Evolutionary conservation across 768 basidiomycete genomes (phyloP), one percentile per base, ranked within the genome.

Genomic region (Porpolomopsis calyptriformis): DNA sequence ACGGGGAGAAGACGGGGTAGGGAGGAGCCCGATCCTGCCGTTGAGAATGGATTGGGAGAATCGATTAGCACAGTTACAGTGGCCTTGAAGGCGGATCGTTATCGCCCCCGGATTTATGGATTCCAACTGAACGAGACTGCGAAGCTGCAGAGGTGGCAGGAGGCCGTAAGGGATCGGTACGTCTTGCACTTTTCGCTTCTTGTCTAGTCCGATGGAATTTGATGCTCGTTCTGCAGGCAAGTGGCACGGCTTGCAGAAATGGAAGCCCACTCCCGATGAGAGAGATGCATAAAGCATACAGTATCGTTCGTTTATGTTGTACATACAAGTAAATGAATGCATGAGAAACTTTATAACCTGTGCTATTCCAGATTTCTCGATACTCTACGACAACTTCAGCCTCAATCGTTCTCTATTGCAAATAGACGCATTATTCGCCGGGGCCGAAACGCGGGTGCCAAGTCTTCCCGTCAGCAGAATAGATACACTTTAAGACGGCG

Each of bases 41-140:
- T 66, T 4, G 57, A 69, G 4, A 77, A 77, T 54, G 74, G 73
- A 14, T 72, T 78, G 3, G 80, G 78, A 16, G 84, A 84, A 60
- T 66, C 71, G 2, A 71, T 80, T 36, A 89, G 80, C 57, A 96
- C 92, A 2, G 81, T 90, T 9, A 72, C 67, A 36, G 87, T 78
- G 2, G 93, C 93, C 6, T 57, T 86, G 47, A 94, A 94, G 66
- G 88, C 89, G 22, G 96, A 98, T 59, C 63, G 90, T 53, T 93
- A 96, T 62, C 73, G 87, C 45, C 93, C 94, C 25, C 80, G 82
- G 58, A 93, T 98, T 43, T 98, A 97, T 64, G 96, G 96, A 1
- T 99, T 99, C 74, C 89, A 92, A 64, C 69, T 98, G 27, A 77
- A 97, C 57, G 96, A 98, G 68, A 82, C 78, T 49, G 94, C 94